Evolutionary conservation across 345 rosid species (phyloP).

Genomic region (Pistacia integerrima): DNA sequence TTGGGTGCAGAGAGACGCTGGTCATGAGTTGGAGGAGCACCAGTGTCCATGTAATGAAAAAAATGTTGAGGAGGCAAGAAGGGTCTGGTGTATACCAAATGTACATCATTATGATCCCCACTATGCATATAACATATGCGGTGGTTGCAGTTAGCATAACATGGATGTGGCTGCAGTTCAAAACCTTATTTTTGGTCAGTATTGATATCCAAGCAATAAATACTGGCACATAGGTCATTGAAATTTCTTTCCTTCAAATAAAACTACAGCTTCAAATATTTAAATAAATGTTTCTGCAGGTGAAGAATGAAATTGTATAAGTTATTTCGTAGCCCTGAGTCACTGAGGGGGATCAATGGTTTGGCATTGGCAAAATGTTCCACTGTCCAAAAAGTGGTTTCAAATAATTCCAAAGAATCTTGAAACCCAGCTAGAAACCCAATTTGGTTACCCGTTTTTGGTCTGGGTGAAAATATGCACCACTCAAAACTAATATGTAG

Average conservation of each 20-base stretch:
- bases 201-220: background rate
- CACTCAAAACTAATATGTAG: background rate
- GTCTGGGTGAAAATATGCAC: background rate
- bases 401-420: background rate
- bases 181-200: constrained; percentile 11
- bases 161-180: constrained; percentile 65
- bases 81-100: constrained; percentile 90
- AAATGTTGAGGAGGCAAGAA: constrained; percentile 87
- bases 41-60: constrained; percentile 90
- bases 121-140: constrained; percentile 71
- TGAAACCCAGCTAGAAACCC: background rate
- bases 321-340: background rate
- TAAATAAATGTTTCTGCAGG: background rate
- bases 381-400: background rate
- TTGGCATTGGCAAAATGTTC: background rate
- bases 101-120: constrained; percentile 89
- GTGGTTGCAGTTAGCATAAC: constrained; percentile 69
- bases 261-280: background rate
- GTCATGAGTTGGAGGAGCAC: constrained; percentile 95
- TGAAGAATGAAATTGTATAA: background rate
- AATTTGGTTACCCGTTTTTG: background rate
- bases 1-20: constrained; percentile 84
- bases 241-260: background rate
- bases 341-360: background rate
- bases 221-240: background rate